These are phyloP conservation scores for Ormosia emarginata DNA, from an alignment of 306 rosid genomes.

Conservation along the genomic window DNA sequence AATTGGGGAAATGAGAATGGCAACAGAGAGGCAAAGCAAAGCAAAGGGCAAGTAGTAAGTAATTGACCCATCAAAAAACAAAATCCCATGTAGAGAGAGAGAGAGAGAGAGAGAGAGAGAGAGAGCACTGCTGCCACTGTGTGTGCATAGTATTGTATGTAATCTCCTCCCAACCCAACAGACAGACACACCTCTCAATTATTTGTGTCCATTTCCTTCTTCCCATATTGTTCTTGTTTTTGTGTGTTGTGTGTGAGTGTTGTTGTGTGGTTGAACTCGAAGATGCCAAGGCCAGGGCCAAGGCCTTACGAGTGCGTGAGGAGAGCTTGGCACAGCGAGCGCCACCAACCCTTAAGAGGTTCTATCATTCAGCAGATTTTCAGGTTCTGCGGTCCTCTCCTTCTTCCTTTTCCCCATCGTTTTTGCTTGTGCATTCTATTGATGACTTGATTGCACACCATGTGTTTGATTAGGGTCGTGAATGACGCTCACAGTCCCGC, in stretches of 20 bases:
- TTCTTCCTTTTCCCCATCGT: background rate
- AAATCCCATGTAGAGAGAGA: slow-evolving; percentile 46
- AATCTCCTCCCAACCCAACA: slow-evolving; percentile 21
- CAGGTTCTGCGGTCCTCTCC: slow-evolving; percentile 65
- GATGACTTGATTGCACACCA: slow-evolving; percentile 42
- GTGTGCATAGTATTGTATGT: slow-evolving; percentile 11
- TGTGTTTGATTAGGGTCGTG: slow-evolving; percentile 92
- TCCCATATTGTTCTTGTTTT: slow-evolving; percentile 15
- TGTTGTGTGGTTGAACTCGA: background rate
- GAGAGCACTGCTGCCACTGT: slow-evolving; percentile 21
- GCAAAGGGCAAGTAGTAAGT: slow-evolving; percentile 24
- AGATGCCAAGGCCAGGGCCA: slow-evolving; percentile 99
- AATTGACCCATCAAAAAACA: slow-evolving; percentile 43
- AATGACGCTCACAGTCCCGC: slow-evolving; percentile 61
- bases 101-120: background rate
- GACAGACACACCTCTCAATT: slow-evolving; percentile 31
- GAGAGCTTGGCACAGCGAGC: slow-evolving; percentile 99
- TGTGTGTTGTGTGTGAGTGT: background rate
- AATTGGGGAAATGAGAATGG: slow-evolving; percentile 43
- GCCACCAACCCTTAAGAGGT: slow-evolving; percentile 90
- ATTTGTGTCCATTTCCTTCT: slow-evolving; percentile 26
- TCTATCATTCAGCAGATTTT: slow-evolving; percentile 89
- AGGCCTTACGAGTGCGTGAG: slow-evolving; percentile 98
- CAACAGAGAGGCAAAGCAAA: slow-evolving; percentile 6
- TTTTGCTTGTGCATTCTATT: slow-evolving; percentile 40